Conservation (phyloP, 164 flowering plant species). For the Protea cynaroides region DNA sequence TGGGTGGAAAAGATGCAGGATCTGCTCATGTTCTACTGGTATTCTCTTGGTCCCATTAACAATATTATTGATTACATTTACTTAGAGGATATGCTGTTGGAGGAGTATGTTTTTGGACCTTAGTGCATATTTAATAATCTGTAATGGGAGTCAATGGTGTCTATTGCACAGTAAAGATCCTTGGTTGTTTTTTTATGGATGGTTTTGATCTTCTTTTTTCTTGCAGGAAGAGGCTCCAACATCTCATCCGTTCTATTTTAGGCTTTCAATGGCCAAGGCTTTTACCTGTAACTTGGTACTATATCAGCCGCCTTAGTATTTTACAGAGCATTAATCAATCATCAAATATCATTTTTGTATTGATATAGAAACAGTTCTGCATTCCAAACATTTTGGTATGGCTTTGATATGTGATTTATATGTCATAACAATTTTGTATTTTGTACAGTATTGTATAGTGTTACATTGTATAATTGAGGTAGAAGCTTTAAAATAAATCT, state of each 20-base stretch:
- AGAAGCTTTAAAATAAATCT: no score
- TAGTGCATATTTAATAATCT: no score
- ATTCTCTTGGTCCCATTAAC: slow-evolving; percentile 51
- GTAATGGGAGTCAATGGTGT: no score
- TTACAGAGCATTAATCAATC: not conserved
- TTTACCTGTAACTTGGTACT: slow-evolving; percentile 60
- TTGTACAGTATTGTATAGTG: not conserved
- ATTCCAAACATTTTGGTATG: not conserved
- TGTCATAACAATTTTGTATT: not conserved
- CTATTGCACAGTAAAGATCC: not conserved
- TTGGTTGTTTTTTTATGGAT: not conserved
- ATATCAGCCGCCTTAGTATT: not conserved
- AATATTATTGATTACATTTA: slow-evolving; percentile 8
- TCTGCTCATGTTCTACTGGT: slow-evolving; percentile 53
- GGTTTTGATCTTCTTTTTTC: slow-evolving; percentile 6
- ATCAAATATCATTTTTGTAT: not conserved
- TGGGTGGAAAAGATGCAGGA: slow-evolving; percentile 12
- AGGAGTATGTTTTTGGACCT: not conserved
- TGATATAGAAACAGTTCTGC: not conserved
- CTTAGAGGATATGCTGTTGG: not conserved
- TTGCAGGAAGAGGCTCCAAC: slow-evolving; percentile 43
- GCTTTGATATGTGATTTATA: not conserved
- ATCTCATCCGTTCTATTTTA: slow-evolving; percentile 48
- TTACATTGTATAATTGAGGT: no score
- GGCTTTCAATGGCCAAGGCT: slow-evolving; percentile 47